Evolutionary conservation across 176 grass and related monocot species (phyloP).

Genomic region (Rhynchospora pubera): DNA sequence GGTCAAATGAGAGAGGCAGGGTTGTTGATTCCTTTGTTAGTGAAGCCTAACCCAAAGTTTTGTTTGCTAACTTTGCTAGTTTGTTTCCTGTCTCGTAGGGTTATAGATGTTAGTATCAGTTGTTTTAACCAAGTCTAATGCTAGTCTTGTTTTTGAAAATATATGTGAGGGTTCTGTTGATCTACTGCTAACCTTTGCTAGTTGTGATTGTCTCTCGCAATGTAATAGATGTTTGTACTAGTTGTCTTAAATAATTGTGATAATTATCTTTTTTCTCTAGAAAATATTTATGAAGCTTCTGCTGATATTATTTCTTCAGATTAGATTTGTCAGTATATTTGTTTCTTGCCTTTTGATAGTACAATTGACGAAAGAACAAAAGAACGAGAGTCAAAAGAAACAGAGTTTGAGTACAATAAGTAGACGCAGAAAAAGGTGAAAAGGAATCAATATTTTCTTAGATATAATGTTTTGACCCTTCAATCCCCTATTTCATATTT

Average conservation of each 20-base stretch:
- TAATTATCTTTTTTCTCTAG: background rate
- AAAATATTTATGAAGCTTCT: background rate
- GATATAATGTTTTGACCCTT: too few relatives aligned
- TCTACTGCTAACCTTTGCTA: background rate
- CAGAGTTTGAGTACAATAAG: background rate
- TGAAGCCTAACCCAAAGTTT: conserved; percentile 23
- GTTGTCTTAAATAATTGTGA: conserved; percentile 1
- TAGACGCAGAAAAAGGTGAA: background rate
- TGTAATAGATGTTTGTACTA: conserved; percentile 16
- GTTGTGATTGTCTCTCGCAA: background rate
- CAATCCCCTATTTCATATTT: too few relatives aligned
- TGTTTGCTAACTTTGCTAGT: conserved; percentile 23
- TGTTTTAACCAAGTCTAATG: background rate
- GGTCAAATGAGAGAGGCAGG: background rate
- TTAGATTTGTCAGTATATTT: background rate
- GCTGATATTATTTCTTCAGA: background rate
- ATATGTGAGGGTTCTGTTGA: background rate
- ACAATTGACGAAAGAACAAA: too few relatives aligned
- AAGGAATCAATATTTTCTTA: too few relatives aligned
- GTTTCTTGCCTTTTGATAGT: background rate
- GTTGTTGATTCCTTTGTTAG: conserved; percentile 2
- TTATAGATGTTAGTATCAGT: background rate
- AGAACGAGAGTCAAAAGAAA: background rate
- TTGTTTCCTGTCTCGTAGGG: background rate
- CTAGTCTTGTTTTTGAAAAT: background rate